These are phyloP conservation scores for Zygosaccharomyces bisporus DNA, from an alignment of 805 yeast genomes.

Conservation along the genomic window DNA sequence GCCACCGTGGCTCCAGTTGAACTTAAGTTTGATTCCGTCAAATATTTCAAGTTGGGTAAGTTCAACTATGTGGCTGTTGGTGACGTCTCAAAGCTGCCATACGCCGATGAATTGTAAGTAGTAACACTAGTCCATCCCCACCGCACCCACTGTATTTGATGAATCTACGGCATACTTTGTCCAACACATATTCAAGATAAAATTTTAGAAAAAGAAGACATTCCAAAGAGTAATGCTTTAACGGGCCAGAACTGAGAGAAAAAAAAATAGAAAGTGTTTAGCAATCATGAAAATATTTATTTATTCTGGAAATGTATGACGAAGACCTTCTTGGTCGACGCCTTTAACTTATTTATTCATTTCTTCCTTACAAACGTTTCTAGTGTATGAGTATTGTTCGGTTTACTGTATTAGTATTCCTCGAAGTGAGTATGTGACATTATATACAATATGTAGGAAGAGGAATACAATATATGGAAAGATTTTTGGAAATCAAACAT, in stretches of 20 bases:
- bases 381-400: too few relatives aligned
- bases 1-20: slow-evolving; percentile 36
- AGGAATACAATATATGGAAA: background rate
- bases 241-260: background rate
- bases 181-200: slow-evolving; percentile 4
- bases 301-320: slow-evolving; percentile 2
- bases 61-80: slow-evolving; percentile 89
- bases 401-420: too few relatives aligned
- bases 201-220: background rate
- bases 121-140: slow-evolving; percentile 1
- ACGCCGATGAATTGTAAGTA: slow-evolving; percentile 75
- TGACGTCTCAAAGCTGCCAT: slow-evolving; percentile 80
- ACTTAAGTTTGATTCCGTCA: slow-evolving; percentile 39
- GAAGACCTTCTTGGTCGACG: slow-evolving; percentile 2
- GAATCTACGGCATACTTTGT: slow-evolving; percentile 4
- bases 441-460: background rate
- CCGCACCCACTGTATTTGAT: background rate
- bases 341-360: slow-evolving; percentile 1
- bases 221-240: slow-evolving; percentile 1
- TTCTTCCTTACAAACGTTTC: too few relatives aligned
- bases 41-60: slow-evolving; percentile 49
- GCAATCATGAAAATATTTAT: slow-evolving; percentile 7
- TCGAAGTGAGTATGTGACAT: too few relatives aligned
- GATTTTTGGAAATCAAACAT: too few relatives aligned
- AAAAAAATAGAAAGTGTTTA: slow-evolving; percentile 5